phyloP scores from a whole-genome alignment of 495 filamentous ascomycete genomes.

The Penicillium dipodomyicola region DNA sequence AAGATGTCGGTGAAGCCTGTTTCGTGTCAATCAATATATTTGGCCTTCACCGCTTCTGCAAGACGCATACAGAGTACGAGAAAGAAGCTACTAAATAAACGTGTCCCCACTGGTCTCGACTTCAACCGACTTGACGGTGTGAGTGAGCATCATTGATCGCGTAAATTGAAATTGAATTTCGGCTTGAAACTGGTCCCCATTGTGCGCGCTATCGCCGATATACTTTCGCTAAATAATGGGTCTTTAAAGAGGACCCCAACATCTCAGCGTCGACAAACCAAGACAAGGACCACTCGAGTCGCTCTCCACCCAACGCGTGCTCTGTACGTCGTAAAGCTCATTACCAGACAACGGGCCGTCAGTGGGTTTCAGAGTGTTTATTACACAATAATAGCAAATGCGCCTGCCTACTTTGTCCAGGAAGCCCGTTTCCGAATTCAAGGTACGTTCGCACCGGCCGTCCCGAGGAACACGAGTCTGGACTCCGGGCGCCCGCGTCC shows the following conservation, averaged over 20 bases:
- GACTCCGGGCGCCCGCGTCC: constrained; percentile 8
- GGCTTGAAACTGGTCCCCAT: constrained; percentile 11
- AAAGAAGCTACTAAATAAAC: constrained; percentile 3
- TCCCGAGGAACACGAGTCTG: constrained; percentile 14
- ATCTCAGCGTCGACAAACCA: constrained; percentile 18
- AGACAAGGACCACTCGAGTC: constrained; percentile 12
- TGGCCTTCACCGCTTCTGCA: constrained; percentile 22
- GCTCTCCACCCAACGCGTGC: constrained; percentile 17
- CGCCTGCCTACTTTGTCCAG: constrained; percentile 15
- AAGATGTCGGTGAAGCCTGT: constrained; percentile 16
- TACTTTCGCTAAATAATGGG: constrained; percentile 32
- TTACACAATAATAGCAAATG: constrained; percentile 6
- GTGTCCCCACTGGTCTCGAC: constrained; percentile 10
- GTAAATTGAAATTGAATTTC: constrained; percentile 1
- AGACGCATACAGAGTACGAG: not conserved
- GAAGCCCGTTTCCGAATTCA: constrained; percentile 7
- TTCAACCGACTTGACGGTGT: constrained; percentile 7
- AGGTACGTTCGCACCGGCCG: constrained; percentile 10
- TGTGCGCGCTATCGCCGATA: constrained; percentile 29
- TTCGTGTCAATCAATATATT: constrained; percentile 12
- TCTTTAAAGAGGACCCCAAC: constrained; percentile 14
- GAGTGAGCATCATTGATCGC: not conserved
- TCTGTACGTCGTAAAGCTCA: constrained; percentile 6
- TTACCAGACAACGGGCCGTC: constrained; percentile 6
- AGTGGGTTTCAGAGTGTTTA: constrained; percentile 6